Conservation (phyloP, 202 grass and related monocot species). For the Digitaria exilis region DNA sequence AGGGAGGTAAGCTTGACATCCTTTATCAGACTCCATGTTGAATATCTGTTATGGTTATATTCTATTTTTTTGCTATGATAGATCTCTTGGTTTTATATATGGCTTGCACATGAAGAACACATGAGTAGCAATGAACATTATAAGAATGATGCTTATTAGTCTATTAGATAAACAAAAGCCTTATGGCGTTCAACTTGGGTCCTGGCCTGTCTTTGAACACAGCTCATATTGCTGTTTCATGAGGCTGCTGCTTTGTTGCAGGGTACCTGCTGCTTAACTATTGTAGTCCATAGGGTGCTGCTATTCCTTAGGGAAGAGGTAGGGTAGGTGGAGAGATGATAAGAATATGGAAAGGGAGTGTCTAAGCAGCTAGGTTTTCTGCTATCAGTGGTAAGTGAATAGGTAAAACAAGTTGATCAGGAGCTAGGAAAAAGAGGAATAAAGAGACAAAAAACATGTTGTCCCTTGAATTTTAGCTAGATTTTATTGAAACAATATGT, state of each 20-base stretch:
- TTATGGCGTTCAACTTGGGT: background rate
- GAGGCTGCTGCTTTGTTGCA: background rate
- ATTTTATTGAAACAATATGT: background rate
- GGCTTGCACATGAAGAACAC: slow-evolving; percentile 19
- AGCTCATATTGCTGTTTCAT: background rate
- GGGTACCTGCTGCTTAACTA: no score
- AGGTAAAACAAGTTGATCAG: background rate
- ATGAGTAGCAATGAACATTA: no score
- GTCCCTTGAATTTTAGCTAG: background rate
- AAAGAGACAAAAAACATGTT: background rate
- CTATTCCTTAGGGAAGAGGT: background rate
- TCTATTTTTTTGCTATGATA: slow-evolving; percentile 5
- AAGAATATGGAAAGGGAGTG: background rate
- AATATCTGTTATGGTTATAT: slow-evolving; percentile 5
- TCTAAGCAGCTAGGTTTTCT: background rate
- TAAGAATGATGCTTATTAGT: background rate
- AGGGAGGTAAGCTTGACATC: slow-evolving; percentile 64
- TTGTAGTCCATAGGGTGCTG: no score
- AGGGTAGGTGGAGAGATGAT: background rate
- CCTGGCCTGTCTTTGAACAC: background rate
- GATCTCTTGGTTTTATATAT: slow-evolving; percentile 1
- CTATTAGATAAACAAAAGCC: background rate
- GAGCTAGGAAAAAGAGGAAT: background rate
- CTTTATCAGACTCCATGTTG: background rate
- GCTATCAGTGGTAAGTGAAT: background rate